Percentiles rank a stretch among this genome's conserved stretches.
Conservation (phyloP, 2,329 filamentous ascomycete species). For the Monilinia laxa region DNA sequence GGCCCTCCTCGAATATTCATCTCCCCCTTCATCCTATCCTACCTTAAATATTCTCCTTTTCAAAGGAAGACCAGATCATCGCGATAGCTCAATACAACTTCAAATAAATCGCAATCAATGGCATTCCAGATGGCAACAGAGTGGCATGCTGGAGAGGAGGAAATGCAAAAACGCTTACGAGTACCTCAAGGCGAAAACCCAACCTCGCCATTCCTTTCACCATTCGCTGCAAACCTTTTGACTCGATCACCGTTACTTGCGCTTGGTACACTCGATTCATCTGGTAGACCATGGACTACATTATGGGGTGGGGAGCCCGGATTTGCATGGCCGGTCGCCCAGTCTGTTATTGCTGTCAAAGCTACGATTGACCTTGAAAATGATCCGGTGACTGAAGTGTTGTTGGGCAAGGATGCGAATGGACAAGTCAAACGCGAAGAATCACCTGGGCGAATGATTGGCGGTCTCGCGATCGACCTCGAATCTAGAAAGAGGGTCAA, state of each 20-base stretch:
- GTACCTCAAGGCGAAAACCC: slow-evolving; percentile 63
- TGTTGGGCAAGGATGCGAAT: slow-evolving; percentile 54
- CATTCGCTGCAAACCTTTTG: slow-evolving; percentile 59
- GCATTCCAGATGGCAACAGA: slow-evolving; percentile 20
- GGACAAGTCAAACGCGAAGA: slow-evolving; percentile 41
- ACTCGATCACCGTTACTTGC: slow-evolving; percentile 65
- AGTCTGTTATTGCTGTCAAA: slow-evolving; percentile 61
- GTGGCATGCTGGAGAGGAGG: slow-evolving; percentile 61
- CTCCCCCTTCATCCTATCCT: not conserved
- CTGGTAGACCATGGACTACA: slow-evolving; percentile 70
- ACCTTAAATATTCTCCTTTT: not conserved
- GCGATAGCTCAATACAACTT: not conserved
- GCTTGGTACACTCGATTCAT: slow-evolving; percentile 66
- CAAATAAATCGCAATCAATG: slow-evolving; percentile 12
- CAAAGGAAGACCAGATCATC: not conserved
- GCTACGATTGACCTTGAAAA: slow-evolving; percentile 57
- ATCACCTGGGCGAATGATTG: slow-evolving; percentile 51
- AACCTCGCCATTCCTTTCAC: slow-evolving; percentile 61
- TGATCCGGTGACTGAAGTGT: slow-evolving; percentile 68
- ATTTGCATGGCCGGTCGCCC: slow-evolving; percentile 61
- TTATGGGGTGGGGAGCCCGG: slow-evolving; percentile 72
- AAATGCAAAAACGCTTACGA: slow-evolving; percentile 61
- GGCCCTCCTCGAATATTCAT: not conserved
- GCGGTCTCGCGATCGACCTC: slow-evolving; percentile 62
- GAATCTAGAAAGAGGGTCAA: slow-evolving; percentile 70